Base-by-base conservation (phyloP, 129 eudicot species). In the Apium graveolens region DNA sequence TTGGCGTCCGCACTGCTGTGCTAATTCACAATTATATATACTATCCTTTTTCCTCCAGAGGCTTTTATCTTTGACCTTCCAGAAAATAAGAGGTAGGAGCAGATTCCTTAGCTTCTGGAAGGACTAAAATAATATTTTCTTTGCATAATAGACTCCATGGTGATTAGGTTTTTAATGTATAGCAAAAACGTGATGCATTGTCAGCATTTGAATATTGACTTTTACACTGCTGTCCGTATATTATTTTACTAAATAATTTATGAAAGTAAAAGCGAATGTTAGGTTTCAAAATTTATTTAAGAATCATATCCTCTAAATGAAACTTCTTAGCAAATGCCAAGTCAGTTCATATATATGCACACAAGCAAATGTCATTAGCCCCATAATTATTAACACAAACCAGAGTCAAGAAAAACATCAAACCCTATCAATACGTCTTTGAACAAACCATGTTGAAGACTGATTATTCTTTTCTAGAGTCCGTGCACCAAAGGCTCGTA, bases 381-480 rank as follows among this genome's bases (percentile, higher is more conserved):
- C 21, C 45, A 39, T 37, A 11, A n/a, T 39, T 42, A 38, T 20
- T 21, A 31, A 65, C 18, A 31, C 21, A 49, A 51, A 39, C 34
- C 51, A 24, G 16, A n/a, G 35, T 73, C 55, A 46, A 26, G 37
- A 11, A 73, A 11, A 26, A 44, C 16, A 43, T 27, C 77, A 73
- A 73, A 13, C 42, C 63, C 18, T 1, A 32, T 14, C 37, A 31
- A 49, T 1, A 45, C 32, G 71, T 80, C 81, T 29, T 57, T 24
- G 21, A 79, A 69, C 24, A 84, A 68, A 82, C 80, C 75, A 82
- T 86, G 68, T 84, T 91, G 42, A 87, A 84, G 43, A 80, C 86
- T 38, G 90, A 90, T 55, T 70, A 77, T 31, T 82, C 86, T 74
- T 73, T 84, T 81, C 92, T 88, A 11, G 90, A 88, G 44, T 85